Conservation (phyloP, 805 yeast genomes). For the Suhomyces vadensis region DNA sequence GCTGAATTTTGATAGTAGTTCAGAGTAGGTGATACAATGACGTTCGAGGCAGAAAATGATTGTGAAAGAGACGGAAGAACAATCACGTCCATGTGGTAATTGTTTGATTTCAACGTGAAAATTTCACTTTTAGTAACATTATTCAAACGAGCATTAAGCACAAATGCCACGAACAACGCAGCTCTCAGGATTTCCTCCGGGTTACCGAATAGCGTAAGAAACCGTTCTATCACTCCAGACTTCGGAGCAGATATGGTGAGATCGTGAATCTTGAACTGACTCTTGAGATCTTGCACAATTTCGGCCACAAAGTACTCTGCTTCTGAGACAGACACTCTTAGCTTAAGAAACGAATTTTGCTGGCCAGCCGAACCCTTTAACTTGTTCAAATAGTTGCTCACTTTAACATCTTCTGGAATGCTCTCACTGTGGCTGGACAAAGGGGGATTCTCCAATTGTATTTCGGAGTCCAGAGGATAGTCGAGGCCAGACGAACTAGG, state of each 20-base stretch:
- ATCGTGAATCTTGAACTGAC: constrained; percentile 23
- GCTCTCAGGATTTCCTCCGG: constrained; percentile 22
- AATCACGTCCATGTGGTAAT: constrained; percentile 19
- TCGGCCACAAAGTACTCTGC: constrained; percentile 23
- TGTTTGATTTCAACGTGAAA: constrained; percentile 35
- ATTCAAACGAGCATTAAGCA: constrained; percentile 28
- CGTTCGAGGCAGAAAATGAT: not conserved
- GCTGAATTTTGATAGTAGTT: not conserved
- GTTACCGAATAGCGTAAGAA: constrained; percentile 31
- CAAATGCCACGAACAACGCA: constrained; percentile 27
- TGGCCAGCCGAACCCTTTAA: constrained; percentile 9
- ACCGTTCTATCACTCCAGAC: constrained; percentile 32
- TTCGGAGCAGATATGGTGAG: constrained; percentile 21
- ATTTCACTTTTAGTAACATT: constrained; percentile 21
- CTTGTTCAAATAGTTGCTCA: constrained; percentile 23
- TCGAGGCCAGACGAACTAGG: too few species aligned
- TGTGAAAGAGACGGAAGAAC: not conserved
- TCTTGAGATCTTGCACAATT: constrained; percentile 15
- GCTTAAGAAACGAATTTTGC: constrained; percentile 14
- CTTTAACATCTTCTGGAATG: constrained; percentile 27
- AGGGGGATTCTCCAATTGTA: constrained; percentile 9
- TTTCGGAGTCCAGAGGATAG: not conserved
- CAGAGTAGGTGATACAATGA: not conserved
- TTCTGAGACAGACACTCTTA: constrained; percentile 27
- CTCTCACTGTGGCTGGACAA: constrained; percentile 8